These are phyloP conservation scores for Beauveria medogensis DNA, from an alignment of 2,329 filamentous ascomycete species.

Conservation along the genomic window DNA sequence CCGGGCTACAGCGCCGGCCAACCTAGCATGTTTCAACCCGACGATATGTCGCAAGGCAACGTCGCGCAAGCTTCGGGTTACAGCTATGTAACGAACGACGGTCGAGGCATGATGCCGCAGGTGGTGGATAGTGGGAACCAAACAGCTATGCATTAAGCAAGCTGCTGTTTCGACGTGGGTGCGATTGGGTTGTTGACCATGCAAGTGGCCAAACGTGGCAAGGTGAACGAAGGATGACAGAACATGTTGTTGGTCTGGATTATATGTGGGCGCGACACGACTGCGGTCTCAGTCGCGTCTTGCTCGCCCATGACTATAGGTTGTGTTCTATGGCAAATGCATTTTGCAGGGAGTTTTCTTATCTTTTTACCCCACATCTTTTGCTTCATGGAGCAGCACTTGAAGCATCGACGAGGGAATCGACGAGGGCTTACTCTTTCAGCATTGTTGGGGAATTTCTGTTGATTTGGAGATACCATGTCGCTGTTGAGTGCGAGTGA, in stretches of 20 bases:
- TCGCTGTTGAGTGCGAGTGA: background rate
- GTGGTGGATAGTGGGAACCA: constrained; percentile 23
- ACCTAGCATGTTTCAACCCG: constrained; percentile 25
- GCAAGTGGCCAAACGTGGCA: background rate
- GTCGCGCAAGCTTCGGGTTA: constrained; percentile 26
- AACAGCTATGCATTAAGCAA: constrained; percentile 18
- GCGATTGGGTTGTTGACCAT: background rate
- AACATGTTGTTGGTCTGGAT: background rate
- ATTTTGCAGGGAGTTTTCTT: constrained; percentile 6
- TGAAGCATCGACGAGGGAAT: background rate
- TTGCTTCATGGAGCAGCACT: background rate
- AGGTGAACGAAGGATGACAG: background rate
- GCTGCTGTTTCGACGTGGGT: background rate
- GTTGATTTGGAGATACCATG: background rate
- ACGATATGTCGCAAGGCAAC: constrained; percentile 22
- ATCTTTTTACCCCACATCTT: background rate
- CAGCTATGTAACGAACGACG: constrained; percentile 27
- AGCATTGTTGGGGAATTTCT: constrained; percentile 1
- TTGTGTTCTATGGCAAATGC: background rate
- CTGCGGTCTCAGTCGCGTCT: background rate
- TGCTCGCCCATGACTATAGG: background rate
- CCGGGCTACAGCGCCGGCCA: constrained; percentile 25
- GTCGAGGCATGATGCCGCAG: constrained; percentile 21
- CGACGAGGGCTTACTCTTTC: background rate
- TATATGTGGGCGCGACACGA: background rate